Conservation (phyloP, 2,329 filamentous ascomycete genomes). For the Aspergillus sp. region DNA sequence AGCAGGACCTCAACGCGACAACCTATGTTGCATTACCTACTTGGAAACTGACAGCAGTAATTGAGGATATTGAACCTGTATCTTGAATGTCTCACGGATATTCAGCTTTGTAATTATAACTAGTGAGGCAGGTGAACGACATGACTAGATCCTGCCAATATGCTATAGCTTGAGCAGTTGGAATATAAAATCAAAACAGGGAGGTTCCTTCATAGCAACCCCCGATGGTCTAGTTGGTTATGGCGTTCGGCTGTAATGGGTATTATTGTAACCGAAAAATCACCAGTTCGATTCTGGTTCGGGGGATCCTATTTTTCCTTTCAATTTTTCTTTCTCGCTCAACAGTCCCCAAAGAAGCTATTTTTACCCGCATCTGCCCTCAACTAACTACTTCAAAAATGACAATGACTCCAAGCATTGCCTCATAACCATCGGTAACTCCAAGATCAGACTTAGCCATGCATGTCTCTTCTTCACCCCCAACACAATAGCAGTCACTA, state of each 20-base stretch:
- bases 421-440: background rate
- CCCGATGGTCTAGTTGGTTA: conserved; percentile 4
- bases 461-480: background rate
- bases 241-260: conserved; percentile 13
- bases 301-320: conserved; percentile 3
- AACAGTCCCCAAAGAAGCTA: background rate
- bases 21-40: too few species aligned
- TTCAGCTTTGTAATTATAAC: too few species aligned
- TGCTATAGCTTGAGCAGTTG: too few species aligned
- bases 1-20: too few species aligned
- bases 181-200: background rate
- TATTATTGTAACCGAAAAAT: background rate
- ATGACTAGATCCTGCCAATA: background rate
- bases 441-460: background rate
- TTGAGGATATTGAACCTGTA: too few species aligned
- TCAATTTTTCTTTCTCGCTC: background rate
- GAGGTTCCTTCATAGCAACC: too few species aligned
- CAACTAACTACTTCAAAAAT: too few species aligned
- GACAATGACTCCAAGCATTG: background rate
- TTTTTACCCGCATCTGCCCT: too few species aligned
- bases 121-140: background rate
- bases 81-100: too few species aligned
- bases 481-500: background rate
- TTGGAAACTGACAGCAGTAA: too few species aligned
- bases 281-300: background rate